Evolutionary conservation across 1,284 basidiomycete genomes (phyloP), one percentile per base, ranked within the genome.

Genomic region (Cryptococcus maquisensis): DNA sequence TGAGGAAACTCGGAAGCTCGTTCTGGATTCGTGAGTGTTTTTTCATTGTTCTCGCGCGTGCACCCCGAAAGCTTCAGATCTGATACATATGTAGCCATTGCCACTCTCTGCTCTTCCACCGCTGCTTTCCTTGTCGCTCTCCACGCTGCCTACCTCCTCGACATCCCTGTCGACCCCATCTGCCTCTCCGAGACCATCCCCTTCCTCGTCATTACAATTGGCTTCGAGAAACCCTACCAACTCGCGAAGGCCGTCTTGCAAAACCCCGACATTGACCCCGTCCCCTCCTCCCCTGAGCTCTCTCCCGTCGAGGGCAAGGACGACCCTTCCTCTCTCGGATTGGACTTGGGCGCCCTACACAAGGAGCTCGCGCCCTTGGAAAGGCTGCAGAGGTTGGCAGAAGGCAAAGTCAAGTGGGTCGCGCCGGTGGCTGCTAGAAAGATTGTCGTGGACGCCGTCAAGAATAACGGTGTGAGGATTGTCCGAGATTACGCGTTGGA

Each of bases 171-270:
- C 64, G 93, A 98, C 74, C 91, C 91, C 2, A 87, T 98, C 54
- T 86, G 87, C 16, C 81, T 98, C 35, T 93, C 90, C 15, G 96
- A 98, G 75, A 94, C 95, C 0, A 81, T 98, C 2, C 95, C 95
- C 0, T 98, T 98, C 85, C 81, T 98, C 38, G 94, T 98, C 42
- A 96, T 96, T 75, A 95, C 91, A 0, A 86, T 98, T 54, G 95
- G 95, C 13, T 98, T 98, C 72, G 95, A 98, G 78, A 98, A 98
- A 77, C 95, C 94, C 0, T 87, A 94, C 56, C 84, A 90, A 12
- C 84, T 98, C 39, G 93, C 93, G 0, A 83, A 87, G 26, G 89
- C 93, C 12, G 88, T 98, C 36, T 91, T 98, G 76, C 82, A 85
- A 20, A 89, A 94, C 66, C 88, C 90, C 3, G 86, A 91, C 60